Base-by-base conservation (phyloP, 139 green algal species). In the Chlamydomonas incerta region DNA sequence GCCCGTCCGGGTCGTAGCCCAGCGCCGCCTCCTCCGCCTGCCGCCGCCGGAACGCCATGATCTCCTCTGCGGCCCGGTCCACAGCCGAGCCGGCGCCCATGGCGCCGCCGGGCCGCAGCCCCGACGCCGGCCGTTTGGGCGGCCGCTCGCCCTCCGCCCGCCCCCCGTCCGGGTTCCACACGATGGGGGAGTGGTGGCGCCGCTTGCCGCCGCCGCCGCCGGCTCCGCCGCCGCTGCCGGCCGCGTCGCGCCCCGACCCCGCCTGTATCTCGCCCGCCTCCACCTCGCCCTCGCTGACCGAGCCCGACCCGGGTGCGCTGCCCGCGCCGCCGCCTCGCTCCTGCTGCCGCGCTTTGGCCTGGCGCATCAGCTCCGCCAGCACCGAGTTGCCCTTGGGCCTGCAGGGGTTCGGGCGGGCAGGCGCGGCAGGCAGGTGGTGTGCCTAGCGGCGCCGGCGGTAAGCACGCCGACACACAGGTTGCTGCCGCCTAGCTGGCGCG, bases 131-230 rank as follows among this genome's bases (percentile, higher is more conserved):
- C 41, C 41, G 41, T 8, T 50, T 50, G 41, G 41, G 41, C 41
- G 41, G 41, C 41, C 41, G 41, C 14, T 33, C 58, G 4, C 57
- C 71, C 63, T 70, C 14, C 3, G 20, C 20, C 29, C 13, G 29
- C 6, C 63, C 63, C 15, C 52, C 50, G 24, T 74, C 85, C 8
- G 73, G 85, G 24, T 85, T 55, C 88, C 88, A 92, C 8, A 89
- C 81, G 26, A 92, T 92, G 17, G 88, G 88, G 28, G 83, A 86
- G 46, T 92, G 86, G 60, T 80, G 74, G 41, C 72, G 81, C 28
- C 75, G 75, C 37, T 83, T 83, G 35, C 11, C 37, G 60, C 37
- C 60, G 17, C 26, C 68, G 15, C 6, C 68, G 18, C 34, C 34
- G 14, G 5, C 68, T 4, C 66, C 31, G 31, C n/a, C 63, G 17